A percentile compares a stretch with the other conserved stretches of the same genome.
Evolutionary conservation across 805 yeast genomes (phyloP).

Genomic region (Ogataea paradorogensis): DNA sequence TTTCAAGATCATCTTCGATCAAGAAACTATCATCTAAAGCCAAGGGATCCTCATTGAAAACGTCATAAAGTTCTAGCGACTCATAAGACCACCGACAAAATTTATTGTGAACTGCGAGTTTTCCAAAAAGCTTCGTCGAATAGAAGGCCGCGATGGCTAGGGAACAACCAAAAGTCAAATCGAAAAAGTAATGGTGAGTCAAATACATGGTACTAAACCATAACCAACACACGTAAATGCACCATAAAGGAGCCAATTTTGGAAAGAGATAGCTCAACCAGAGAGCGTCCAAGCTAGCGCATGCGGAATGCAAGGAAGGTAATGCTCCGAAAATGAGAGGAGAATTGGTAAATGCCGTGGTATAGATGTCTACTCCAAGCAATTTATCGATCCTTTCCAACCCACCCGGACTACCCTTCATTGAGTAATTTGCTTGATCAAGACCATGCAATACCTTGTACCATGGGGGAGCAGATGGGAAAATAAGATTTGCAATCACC

Average conservation of each 20-base stretch:
- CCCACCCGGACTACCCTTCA: conserved; percentile 96
- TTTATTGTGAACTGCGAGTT: conserved; percentile 14
- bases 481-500: conserved; percentile 62
- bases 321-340: conserved; percentile 86
- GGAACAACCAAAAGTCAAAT: conserved; percentile 90
- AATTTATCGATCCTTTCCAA: conserved; percentile 79
- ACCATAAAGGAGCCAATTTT: conserved; percentile 56
- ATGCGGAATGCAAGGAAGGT: conserved; percentile 86
- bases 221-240: conserved; percentile 81
- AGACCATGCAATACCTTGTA: conserved; percentile 81
- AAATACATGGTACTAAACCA: conserved; percentile 99
- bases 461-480: conserved; percentile 99
- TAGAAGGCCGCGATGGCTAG: conserved; percentile 69
- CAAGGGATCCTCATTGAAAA: conserved; percentile 24
- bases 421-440: conserved; percentile 84
- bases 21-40: conserved; percentile 14
- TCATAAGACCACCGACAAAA: conserved; percentile 25
- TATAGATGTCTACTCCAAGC: conserved; percentile 77
- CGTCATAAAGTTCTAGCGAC: conserved; percentile 6
- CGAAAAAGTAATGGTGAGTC: conserved; percentile 95
- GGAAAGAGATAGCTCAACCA: conserved; percentile 87
- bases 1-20: conserved; percentile 18
- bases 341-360: conserved; percentile 76
- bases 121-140: conserved; percentile 55
- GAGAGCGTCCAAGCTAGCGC: conserved; percentile 89